Conservation (phyloP, 129 eudicot species). For the Centaurea solstitialis region DNA sequence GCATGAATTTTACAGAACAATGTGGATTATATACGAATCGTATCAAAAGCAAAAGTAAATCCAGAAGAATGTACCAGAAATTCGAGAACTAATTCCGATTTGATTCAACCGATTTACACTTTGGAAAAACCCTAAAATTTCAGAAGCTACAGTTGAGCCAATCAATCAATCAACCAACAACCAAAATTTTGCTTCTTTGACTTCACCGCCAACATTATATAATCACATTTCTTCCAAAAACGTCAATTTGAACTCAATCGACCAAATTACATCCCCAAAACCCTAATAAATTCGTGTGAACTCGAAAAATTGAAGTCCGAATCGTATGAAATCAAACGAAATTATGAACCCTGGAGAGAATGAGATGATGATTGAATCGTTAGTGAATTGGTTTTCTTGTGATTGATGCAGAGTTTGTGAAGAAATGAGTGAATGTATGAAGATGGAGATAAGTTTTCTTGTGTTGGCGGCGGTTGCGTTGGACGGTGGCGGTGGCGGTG, state of each 20-base stretch:
- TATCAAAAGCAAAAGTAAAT: background rate
- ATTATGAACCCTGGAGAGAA: background rate
- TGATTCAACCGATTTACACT: slow-evolving; percentile 21
- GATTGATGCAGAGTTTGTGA: background rate
- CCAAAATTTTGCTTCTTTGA: background rate
- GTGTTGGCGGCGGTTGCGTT: too few species aligned
- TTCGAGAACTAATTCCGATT: background rate
- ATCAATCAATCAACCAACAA: slow-evolving; percentile 13
- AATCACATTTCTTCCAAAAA: slow-evolving; percentile 17
- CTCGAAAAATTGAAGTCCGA: background rate
- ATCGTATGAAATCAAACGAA: background rate
- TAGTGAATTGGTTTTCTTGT: background rate
- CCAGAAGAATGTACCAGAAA: slow-evolving; percentile 23
- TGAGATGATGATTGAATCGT: slow-evolving; percentile 15
- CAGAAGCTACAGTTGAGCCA: slow-evolving; percentile 9
- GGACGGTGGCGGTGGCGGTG: too few species aligned
- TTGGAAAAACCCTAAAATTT: slow-evolving; percentile 20
- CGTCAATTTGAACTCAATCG: background rate
- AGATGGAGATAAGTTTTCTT: slow-evolving; percentile 33
- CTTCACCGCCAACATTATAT: too few species aligned
- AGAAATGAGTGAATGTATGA: slow-evolving; percentile 25
- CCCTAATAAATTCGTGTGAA: background rate
- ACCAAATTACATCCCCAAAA: slow-evolving; percentile 6
- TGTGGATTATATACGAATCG: slow-evolving; percentile 31
- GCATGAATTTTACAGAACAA: slow-evolving; percentile 14